phyloP scores from a whole-genome alignment of 805 yeast genomes.

The Teunomyces cretensis region DNA sequence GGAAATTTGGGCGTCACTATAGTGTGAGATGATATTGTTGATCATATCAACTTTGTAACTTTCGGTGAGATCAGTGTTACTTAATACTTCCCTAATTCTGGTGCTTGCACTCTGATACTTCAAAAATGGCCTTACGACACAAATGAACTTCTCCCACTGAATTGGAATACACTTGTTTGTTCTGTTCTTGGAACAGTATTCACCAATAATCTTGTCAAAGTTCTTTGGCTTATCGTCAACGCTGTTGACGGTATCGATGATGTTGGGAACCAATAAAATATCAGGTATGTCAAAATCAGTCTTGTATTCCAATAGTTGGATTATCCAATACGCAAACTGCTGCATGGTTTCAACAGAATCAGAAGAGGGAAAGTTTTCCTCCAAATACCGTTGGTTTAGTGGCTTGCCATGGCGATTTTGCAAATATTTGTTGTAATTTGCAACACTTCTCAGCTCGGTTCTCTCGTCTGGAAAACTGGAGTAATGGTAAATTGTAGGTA shows the following conservation, averaged over 20 bases:
- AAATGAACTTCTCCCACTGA: background rate
- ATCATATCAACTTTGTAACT: background rate
- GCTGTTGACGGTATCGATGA: background rate
- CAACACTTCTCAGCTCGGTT: background rate
- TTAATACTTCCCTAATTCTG: background rate
- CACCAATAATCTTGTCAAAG: background rate
- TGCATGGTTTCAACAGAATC: background rate
- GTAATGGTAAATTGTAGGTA: conserved; percentile 3
- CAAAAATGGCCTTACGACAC: background rate
- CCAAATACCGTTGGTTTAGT: background rate
- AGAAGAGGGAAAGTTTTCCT: background rate
- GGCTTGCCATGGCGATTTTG: background rate
- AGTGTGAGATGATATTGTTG: background rate
- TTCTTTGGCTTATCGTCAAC: background rate
- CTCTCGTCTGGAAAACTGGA: background rate
- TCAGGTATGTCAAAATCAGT: conserved; percentile 1
- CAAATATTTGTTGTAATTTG: background rate
- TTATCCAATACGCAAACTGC: background rate
- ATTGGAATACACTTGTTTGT: background rate
- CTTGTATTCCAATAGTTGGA: background rate
- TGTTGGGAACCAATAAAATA: background rate
- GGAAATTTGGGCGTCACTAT: background rate
- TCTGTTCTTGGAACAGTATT: background rate
- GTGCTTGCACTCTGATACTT: conserved; percentile 1
- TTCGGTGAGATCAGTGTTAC: background rate